A percentile compares a stretch with the other conserved stretches of the same genome.
These are phyloP conservation scores for Camellia lanceoleosa DNA, from an alignment of 148 eudicot species.

Conservation along the genomic window DNA sequence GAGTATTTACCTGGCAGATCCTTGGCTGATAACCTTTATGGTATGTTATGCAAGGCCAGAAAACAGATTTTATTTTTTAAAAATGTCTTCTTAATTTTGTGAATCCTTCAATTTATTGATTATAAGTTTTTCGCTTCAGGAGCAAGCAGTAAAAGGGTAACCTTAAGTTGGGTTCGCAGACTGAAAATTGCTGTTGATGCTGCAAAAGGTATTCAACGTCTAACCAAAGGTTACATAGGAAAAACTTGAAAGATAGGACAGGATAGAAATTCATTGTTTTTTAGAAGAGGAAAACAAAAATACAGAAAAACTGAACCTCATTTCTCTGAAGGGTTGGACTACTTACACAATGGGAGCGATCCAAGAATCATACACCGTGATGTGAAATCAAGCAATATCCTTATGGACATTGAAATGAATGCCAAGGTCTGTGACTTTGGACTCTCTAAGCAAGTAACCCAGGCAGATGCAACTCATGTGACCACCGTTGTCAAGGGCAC, in stretches of 20 bases:
- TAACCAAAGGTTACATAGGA: background rate
- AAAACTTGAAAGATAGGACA: background rate
- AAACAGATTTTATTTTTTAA: background rate
- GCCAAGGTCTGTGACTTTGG: constrained; percentile 85
- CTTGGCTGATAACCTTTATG: constrained; percentile 77
- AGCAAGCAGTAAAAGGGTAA: constrained; percentile 46
- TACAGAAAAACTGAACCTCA: background rate
- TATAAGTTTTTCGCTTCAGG: constrained; percentile 34
- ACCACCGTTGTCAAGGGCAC: constrained; percentile 83
- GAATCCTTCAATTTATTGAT: background rate
- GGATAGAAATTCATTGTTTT: background rate
- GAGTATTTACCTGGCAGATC: constrained; percentile 88
- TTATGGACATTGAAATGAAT: constrained; percentile 68
- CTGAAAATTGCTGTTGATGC: constrained; percentile 85
- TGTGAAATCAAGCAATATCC: constrained; percentile 82
- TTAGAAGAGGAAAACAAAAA: too few relatives aligned
- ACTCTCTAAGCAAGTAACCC: constrained; percentile 59
- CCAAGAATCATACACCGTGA: constrained; percentile 81
- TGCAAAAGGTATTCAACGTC: constrained; percentile 58
- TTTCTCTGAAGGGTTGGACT: constrained; percentile 61
- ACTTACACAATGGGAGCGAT: constrained; percentile 71
- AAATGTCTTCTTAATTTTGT: background rate
- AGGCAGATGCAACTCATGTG: constrained; percentile 60
- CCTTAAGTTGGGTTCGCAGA: constrained; percentile 77
- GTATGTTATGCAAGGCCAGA: constrained; percentile 25